These are phyloP conservation scores for Xylariaceae sp. DNA, from an alignment of 2,329 filamentous ascomycete species.

Conservation along the genomic window DNA sequence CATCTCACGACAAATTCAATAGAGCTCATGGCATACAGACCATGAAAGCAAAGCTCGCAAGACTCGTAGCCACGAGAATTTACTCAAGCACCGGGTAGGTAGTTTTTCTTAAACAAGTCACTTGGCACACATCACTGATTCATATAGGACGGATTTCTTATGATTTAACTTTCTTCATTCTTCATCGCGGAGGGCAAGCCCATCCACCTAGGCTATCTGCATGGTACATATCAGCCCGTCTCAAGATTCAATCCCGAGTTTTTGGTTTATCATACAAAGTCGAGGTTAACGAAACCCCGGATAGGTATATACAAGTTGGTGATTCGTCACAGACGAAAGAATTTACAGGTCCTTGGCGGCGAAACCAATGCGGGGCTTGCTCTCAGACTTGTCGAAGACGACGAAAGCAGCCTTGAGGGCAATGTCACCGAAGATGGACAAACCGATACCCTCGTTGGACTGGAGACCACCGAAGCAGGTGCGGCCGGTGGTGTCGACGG, in stretches of 20 bases:
- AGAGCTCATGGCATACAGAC: no score
- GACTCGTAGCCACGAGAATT: no score
- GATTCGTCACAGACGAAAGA: background rate
- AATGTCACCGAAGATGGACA: conserved; percentile 60
- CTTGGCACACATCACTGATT: background rate
- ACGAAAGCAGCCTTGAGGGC: conserved; percentile 63
- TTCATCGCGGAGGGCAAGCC: background rate
- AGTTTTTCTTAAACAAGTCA: background rate
- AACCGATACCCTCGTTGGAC: conserved; percentile 30
- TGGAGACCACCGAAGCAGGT: conserved; percentile 64
- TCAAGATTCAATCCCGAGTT: background rate
- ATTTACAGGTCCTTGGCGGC: conserved; percentile 32
- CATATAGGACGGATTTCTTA: background rate
- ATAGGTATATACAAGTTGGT: background rate
- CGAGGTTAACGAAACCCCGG: background rate
- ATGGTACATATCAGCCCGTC: background rate
- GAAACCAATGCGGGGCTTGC: conserved; percentile 40
- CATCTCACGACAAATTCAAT: no score
- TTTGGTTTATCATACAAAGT: background rate
- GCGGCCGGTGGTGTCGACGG: conserved; percentile 37
- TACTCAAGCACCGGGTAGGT: no score
- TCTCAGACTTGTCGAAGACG: conserved; percentile 47
- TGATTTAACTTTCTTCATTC: background rate
- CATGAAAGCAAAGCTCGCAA: no score
- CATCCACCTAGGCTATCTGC: background rate